Base-by-base conservation (phyloP, 345 rosid species). In the Eucalyptus pauciflora region DNA sequence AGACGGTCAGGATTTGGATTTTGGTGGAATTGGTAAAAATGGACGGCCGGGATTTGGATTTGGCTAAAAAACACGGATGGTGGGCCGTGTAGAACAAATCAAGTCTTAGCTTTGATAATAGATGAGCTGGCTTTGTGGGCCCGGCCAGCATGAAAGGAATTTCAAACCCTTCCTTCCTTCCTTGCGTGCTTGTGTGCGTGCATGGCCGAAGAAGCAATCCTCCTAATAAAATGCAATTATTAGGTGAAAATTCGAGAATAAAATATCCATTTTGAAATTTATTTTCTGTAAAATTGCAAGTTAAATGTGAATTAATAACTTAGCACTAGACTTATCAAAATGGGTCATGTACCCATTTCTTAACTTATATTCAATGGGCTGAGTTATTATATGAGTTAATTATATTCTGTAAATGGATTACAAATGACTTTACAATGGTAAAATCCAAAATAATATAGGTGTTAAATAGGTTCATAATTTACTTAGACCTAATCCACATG, bases 341-440 rank as follows among this genome's bases (percentile, higher is more conserved):
- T 51, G 54, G 3, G 8, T 51, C 0, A 6, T 16, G 7, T 0
- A 51, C 0, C 54, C 4, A 51, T 16, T 51, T 51, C 3, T 51
- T 16, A 16, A 51, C 20, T 6, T 16, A 1, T 2, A 51, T 51
- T 16, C 1, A 0, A 51, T 51, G 18, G 8, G 0, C 8, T 51
- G 54, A 51, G 8, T 16, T 6, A 8, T 51, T 51, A 6, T 1
- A 51, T 51, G 0, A 51, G 22, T 51, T 51, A 17, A 17, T 51
- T 0, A 16, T 17, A 1, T 7, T 51, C 22, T 51, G 3, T 0
- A 51, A 51, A 51, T 51, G 22, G 2, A 9, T 51, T 17, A 51
- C 7, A 51, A 3, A 51, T 51, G 22, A 51, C 4, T 17, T 51
- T 51, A 17, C 4, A 51, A 51, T 51, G 7, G 7, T 51, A 51